These are phyloP conservation scores for Ceratocystis smalleyi DNA, from an alignment of 2,329 filamentous ascomycete genomes.

Conservation along the genomic window DNA sequence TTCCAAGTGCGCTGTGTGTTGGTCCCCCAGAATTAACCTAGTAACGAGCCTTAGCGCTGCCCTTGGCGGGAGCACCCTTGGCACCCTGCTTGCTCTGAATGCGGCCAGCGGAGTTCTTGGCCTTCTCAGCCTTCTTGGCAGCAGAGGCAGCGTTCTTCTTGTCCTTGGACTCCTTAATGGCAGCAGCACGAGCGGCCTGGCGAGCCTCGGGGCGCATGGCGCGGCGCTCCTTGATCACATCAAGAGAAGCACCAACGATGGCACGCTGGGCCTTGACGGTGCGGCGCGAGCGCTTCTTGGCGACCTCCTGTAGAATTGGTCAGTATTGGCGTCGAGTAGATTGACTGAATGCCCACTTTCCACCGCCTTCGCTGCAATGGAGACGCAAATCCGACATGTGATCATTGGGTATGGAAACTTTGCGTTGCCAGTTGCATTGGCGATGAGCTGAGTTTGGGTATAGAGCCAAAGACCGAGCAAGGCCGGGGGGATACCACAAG, in stretches of 20 bases:
- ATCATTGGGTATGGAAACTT: neutral
- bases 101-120: conserved; percentile 73
- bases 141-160: conserved; percentile 81
- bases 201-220: conserved; percentile 88
- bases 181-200: conserved; percentile 70
- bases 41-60: conserved; percentile 67
- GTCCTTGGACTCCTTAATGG: conserved; percentile 97
- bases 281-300: conserved; percentile 98
- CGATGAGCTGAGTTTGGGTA: neutral
- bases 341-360: neutral
- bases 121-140: conserved; percentile 99
- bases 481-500: too few species aligned
- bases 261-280: conserved; percentile 97
- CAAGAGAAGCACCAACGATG: conserved; percentile 97
- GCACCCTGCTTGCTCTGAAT: conserved; percentile 94
- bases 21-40: conserved; percentile 28
- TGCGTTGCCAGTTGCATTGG: neutral
- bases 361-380: neutral
- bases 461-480: neutral
- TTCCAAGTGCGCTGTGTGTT: conserved; percentile 16
- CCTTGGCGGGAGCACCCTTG: conserved; percentile 79
- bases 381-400: neutral
- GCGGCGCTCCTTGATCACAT: conserved; percentile 99
- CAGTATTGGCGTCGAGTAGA: conserved; percentile 22
- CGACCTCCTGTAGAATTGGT: conserved; percentile 65